These are phyloP conservation scores for Limnomonas spitsbergensis DNA, from an alignment of 139 green algal species.

Conservation along the genomic window DNA sequence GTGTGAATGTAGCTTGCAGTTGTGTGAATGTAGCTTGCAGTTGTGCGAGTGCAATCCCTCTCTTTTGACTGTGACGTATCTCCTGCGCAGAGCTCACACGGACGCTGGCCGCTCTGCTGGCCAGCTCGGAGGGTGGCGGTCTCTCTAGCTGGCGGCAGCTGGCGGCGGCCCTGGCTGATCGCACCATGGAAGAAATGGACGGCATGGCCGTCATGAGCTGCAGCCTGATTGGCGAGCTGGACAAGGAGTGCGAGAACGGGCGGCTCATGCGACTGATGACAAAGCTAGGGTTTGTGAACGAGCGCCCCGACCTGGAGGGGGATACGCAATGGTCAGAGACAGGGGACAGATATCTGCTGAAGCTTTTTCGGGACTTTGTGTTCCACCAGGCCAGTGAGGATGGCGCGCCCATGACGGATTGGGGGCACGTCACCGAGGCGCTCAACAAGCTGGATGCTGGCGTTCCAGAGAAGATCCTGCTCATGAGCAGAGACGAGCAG, in stretches of 20 bases:
- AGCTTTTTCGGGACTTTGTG: constrained; percentile 91
- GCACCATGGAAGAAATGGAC: constrained; percentile 74
- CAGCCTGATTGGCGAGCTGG: constrained; percentile 59
- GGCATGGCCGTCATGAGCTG: constrained; percentile 46
- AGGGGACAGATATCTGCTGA: constrained; percentile 83
- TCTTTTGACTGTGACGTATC: too few relatives aligned
- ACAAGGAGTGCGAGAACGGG: constrained; percentile 84
- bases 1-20: too few relatives aligned
- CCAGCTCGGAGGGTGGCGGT: constrained; percentile 38
- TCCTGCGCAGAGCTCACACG: constrained; percentile 55
- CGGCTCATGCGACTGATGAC: constrained; percentile 80
- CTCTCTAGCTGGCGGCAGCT: constrained; percentile 58
- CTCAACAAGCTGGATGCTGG: constrained; percentile 89
- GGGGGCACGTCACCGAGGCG: constrained; percentile 78
- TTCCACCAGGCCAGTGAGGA: constrained; percentile 73
- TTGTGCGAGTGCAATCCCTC: too few relatives aligned
- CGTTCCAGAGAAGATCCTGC: constrained; percentile 73
- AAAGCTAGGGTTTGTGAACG: constrained; percentile 74
- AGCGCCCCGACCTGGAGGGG: constrained; percentile 59
- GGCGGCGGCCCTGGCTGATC: constrained; percentile 61
- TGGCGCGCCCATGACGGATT: constrained; percentile 77
- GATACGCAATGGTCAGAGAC: constrained; percentile 51
- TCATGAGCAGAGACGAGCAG: constrained; percentile 80
- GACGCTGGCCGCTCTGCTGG: constrained; percentile 60
- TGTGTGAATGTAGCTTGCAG: too few relatives aligned